Evolutionary conservation across 2,329 filamentous ascomycete genomes (phyloP).

Genomic region (Pseudogymnoascus sp.): DNA sequence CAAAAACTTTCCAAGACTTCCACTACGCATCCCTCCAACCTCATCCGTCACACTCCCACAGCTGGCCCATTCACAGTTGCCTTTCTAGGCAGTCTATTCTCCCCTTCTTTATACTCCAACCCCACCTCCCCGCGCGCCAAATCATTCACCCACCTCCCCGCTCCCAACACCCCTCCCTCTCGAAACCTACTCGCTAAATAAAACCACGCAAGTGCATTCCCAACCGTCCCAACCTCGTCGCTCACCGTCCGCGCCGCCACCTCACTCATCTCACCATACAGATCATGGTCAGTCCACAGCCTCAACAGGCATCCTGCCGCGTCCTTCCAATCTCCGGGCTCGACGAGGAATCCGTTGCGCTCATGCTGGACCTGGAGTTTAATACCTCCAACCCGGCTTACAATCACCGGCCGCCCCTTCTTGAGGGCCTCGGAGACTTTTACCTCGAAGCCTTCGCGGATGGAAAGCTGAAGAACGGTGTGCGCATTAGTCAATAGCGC

Average conservation of each 20-base stretch:
- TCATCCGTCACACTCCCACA: background rate
- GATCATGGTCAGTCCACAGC: constrained; percentile 56
- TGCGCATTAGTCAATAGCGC: constrained; percentile 64
- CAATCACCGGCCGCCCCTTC: constrained; percentile 71
- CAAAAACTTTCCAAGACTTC: background rate
- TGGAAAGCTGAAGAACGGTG: constrained; percentile 71
- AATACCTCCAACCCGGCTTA: constrained; percentile 69
- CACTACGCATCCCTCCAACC: background rate
- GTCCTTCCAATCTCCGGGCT: constrained; percentile 60
- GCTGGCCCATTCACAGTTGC: background rate
- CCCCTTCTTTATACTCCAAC: constrained; percentile 48
- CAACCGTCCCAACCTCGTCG: constrained; percentile 75
- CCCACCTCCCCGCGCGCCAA: constrained; percentile 61
- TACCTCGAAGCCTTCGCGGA: constrained; percentile 76
- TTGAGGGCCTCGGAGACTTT: constrained; percentile 80
- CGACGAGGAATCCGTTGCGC: constrained; percentile 67
- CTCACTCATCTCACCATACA: constrained; percentile 60
- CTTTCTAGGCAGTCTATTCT: constrained; percentile 53
- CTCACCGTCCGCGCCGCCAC: constrained; percentile 61
- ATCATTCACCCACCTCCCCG: constrained; percentile 66
- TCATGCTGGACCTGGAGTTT: constrained; percentile 67
- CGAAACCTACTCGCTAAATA: constrained; percentile 65
- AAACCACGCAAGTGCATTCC: constrained; percentile 69
- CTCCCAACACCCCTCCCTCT: constrained; percentile 43
- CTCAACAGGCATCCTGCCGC: constrained; percentile 61